These are phyloP conservation scores for Diutina pseudorugosa DNA, from an alignment of 1,139 yeast species.

Conservation along the genomic window DNA sequence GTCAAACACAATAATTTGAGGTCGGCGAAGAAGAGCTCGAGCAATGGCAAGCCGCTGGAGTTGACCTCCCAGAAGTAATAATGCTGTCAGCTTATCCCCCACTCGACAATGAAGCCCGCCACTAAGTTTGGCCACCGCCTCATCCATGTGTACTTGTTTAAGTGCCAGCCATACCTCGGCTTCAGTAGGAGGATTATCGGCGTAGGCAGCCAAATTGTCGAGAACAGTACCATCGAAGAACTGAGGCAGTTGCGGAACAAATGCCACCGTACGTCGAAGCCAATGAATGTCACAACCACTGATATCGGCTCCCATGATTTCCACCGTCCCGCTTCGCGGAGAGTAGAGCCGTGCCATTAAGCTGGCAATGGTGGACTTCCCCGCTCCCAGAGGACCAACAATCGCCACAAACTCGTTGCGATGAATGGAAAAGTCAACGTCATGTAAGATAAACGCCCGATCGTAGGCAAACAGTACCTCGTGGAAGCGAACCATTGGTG, in stretches of 20 bases:
- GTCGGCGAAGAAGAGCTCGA: slow-evolving; percentile 54
- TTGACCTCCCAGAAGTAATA: slow-evolving; percentile 62
- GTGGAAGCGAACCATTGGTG: slow-evolving; percentile 23
- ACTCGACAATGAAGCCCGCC: slow-evolving; percentile 45
- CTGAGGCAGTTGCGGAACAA: slow-evolving; percentile 58
- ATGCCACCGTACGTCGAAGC: slow-evolving; percentile 40
- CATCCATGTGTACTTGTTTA: neutral
- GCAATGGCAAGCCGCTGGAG: slow-evolving; percentile 67
- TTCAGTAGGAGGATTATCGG: slow-evolving; percentile 9
- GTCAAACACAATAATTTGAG: slow-evolving; percentile 55
- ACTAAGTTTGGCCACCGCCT: slow-evolving; percentile 12
- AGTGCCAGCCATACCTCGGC: neutral
- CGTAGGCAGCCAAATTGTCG: slow-evolving; percentile 37
- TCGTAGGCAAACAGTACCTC: slow-evolving; percentile 41
- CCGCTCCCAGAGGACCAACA: slow-evolving; percentile 71
- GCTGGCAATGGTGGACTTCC: slow-evolving; percentile 58
- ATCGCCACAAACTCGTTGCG: slow-evolving; percentile 46
- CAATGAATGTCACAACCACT: slow-evolving; percentile 30
- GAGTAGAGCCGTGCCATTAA: slow-evolving; percentile 42
- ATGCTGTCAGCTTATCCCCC: slow-evolving; percentile 37
- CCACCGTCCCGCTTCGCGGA: slow-evolving; percentile 20
- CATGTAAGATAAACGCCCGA: slow-evolving; percentile 12
- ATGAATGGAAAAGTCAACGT: slow-evolving; percentile 27
- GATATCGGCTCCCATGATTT: slow-evolving; percentile 30
- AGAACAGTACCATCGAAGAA: slow-evolving; percentile 56